Evolutionary conservation across 495 filamentous ascomycete genomes (phyloP), one percentile per base, ranked within the genome.

Genomic region (Cercophora newfieldiana): DNA sequence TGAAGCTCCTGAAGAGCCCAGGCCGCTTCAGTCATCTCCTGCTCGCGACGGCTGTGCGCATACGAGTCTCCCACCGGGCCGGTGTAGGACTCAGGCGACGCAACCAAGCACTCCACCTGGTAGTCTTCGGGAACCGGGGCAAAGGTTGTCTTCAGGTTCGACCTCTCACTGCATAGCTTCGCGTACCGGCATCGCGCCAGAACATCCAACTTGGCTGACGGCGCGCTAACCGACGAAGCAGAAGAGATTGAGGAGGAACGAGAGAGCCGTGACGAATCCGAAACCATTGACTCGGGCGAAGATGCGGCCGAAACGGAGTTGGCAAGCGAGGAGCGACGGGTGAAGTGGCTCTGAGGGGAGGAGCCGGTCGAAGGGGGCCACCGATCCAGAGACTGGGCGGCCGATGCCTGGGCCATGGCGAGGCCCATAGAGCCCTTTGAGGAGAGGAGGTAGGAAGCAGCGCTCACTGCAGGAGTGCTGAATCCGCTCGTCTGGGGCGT

Each of bases 391-490:
- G 68, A 66, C 66, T 85, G 82, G 25, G 88, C 83, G 71, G 88
- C 81, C 61, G 92, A 87, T 26, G 84, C 89, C 71, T 93, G 90
- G 2, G 88, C 86, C 89, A 97, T 91, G 33, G 91, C 93, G 59
- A 87, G 82, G 69, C 88, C 82, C 86, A 96, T 94, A 19, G 91
- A 83, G 65, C 73, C 69, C 64, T 77, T 79, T 22, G 74, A 73
- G 25, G 75, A 73, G 54, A 83, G 79, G 78, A 87, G 71, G 81
- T 81, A 75, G 76, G 82, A 74, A 72, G 80, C 81, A 78, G 84
- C 82, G 90, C 91, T 90, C 91, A 83, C 94, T 80, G 94, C 93
- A 91, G 94, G 94, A 90, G 94, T 96, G 80, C 81, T 86, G 72
- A 87, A 88, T 76, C 86, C 84, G 68, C 84, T 85, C 33, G 84